Percentiles rank a stretch among this genome's conserved stretches.
These are phyloP conservation scores for Nitzschia sp. DNA, from an alignment of 108 stramenopile genomes.

Conservation along the genomic window DNA sequence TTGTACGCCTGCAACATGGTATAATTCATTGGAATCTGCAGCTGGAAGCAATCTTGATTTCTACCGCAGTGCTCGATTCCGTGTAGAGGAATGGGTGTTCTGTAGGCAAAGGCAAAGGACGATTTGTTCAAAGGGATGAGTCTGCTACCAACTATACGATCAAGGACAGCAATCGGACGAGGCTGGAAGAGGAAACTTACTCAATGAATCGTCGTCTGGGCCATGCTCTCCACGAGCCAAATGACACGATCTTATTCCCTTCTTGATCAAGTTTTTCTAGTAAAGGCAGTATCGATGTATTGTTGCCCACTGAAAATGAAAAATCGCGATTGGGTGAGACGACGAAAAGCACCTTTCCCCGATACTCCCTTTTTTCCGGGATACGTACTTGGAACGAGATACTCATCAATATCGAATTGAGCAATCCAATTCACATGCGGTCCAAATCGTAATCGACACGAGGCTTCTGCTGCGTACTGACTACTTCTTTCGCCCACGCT, in stretches of 20 bases:
- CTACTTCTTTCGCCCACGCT: conserved; percentile 73
- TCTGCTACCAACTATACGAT: conserved; percentile 30
- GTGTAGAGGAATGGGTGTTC: conserved; percentile 20
- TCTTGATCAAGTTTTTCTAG: conserved; percentile 41
- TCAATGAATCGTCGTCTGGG: conserved; percentile 43
- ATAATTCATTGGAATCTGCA: conserved; percentile 61
- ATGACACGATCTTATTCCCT: conserved; percentile 45
- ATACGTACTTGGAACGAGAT: conserved; percentile 62
- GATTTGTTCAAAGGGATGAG: neutral
- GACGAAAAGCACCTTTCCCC: too few species aligned
- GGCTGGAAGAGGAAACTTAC: conserved; percentile 22
- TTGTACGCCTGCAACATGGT: conserved; percentile 89
- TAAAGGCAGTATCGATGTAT: conserved; percentile 17
- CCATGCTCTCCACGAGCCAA: conserved; percentile 60
- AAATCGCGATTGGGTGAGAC: too few species aligned
- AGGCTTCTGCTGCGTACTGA: conserved; percentile 86
- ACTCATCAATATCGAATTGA: conserved; percentile 88
- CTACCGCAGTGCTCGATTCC: conserved; percentile 35
- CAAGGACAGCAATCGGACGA: too few species aligned
- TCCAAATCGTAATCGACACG: conserved; percentile 84
- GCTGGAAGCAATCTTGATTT: conserved; percentile 43
- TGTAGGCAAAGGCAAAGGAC: neutral
- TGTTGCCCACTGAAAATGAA: conserved; percentile 58
- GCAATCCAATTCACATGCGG: conserved; percentile 81
- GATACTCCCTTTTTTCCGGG: too few species aligned